Base-by-base conservation (phyloP, 768 basidiomycete genomes). In the Lentinus brumalis region DNA sequence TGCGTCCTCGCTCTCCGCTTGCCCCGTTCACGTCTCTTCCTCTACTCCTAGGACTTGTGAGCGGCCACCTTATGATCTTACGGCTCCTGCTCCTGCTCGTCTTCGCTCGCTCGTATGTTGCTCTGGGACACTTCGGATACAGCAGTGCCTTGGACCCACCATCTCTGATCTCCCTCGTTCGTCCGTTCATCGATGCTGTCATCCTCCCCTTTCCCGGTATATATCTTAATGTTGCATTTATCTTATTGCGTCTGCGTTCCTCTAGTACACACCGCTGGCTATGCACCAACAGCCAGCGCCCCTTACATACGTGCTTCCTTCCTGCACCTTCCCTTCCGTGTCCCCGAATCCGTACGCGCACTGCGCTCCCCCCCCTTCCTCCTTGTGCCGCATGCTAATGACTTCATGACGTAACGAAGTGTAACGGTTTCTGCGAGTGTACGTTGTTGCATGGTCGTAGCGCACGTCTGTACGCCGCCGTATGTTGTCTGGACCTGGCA, bases 381-480 rank as follows among this genome's bases (percentile, higher is more conserved):
- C 32, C 30, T 46, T 44, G 50, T 46, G 54, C 60, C 32, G 49
- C 50, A 53, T 44, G 21, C 15, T 58, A 40, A 62, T 39, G 61
- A 62, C 61, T 62, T 62, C 41, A 61, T 56, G 60, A 61, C 55
- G 41, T 61, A 18, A 61, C 50, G 60, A 61, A 35, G 40, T 47
- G 50, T 56, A 44, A 9, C 50, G 38, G 42, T 52, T 32, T 52
- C 32, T 26, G 16, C 18, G 21, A 51, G 52, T 61, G 60, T 61
- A 61, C 60, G 60, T 52, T 61, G 42, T 46, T 47, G 55, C 60
- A 45, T 45, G 50, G 18, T 29, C 14, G 46, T 46, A 9, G n/a
- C 26, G 45, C 45, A 14, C 46, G 26, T 26, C 14, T 49, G 46
- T 49, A 49, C 46, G 35, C 35, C 35, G 35, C 32, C 18, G 53